Percentiles rank a stretch among this genome's conserved stretches.
phyloP scores from a whole-genome alignment of 1,284 basidiomycete genomes.

The Trichosporon asahii region DNA sequence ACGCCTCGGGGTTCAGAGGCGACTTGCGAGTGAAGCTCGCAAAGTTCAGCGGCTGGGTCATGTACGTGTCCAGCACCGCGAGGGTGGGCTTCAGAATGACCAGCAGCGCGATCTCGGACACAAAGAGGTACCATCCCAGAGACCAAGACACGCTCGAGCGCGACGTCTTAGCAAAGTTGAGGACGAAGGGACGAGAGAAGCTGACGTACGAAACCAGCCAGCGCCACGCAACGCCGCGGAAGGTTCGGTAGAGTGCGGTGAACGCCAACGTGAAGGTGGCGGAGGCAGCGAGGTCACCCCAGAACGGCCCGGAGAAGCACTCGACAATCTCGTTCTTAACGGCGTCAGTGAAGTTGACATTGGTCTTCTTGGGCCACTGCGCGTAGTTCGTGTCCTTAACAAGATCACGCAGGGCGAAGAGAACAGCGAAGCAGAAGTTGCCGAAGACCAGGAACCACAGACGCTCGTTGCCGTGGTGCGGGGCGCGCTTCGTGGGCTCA shows the following conservation, averaged over 20 bases:
- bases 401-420: conserved; percentile 34
- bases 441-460: conserved; percentile 42
- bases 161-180: conserved; percentile 40
- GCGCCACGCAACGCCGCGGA: conserved; percentile 8
- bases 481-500: conserved; percentile 36
- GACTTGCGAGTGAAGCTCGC: conserved; percentile 35
- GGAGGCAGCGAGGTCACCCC: not conserved
- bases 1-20: conserved; percentile 37
- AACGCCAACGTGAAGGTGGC: not conserved
- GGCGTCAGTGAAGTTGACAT: conserved; percentile 5
- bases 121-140: conserved; percentile 31
- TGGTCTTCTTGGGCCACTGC: conserved; percentile 31
- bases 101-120: conserved; percentile 30
- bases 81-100: conserved; percentile 30
- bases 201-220: conserved; percentile 21
- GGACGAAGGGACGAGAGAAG: conserved; percentile 37
- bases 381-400: conserved; percentile 25
- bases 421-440: conserved; percentile 29
- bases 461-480: conserved; percentile 47
- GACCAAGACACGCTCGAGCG: conserved; percentile 30
- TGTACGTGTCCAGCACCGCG: conserved; percentile 37
- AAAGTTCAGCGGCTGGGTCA: conserved; percentile 45
- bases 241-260: conserved; percentile 5
- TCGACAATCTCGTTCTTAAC: conserved; percentile 1
- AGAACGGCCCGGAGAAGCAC: not conserved